Base-by-base conservation (phyloP, 306 rosid species). In the Echinosophora koreensis region DNA sequence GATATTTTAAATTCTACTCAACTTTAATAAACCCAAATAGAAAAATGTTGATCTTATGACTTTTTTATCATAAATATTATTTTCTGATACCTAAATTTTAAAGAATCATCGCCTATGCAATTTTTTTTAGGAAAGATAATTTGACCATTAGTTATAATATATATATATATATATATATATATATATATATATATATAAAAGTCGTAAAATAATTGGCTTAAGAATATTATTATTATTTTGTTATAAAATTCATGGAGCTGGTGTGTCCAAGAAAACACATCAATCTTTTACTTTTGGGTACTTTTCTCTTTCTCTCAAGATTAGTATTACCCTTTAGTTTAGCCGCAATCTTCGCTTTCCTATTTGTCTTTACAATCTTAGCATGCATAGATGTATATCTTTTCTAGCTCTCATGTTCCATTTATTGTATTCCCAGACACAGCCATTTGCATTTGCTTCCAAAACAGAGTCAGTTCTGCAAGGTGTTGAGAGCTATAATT, bases 171-270 rank as follows among this genome's bases (percentile, higher is more conserved):
- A n/a, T n/a, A n/a, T n/a, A n/a, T n/a, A n/a, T n/a, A n/a, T n/a
- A n/a, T n/a, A n/a, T n/a, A n/a, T n/a, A n/a, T n/a, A n/a, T n/a
- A n/a, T n/a, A n/a, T n/a, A n/a, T n/a, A n/a, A n/a, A n/a, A n/a
- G n/a, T n/a, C n/a, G n/a, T n/a, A n/a, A n/a, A n/a, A n/a, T n/a
- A n/a, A n/a, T n/a, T n/a, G n/a, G n/a, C n/a, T n/a, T n/a, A n/a
- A n/a, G n/a, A n/a, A n/a, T n/a, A 22, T 22, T 22, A 22, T 22
- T 22, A 22, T 22, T 22, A 22, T 22, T 28, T 70, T 3, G 2
- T n/a, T 37, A 54, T 2, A 49, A 63, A 73, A 66, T 68, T 58
- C 52, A 17, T 27, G 86, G 70, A 65, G 84, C 61, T 70, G 71
- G 84, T 44, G 74, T 69, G 87, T 73, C 73, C 22, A 47, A 5